Evolutionary conservation across 2,329 filamentous ascomycete species (phyloP).

Genomic region (Periconia macrospinosa): DNA sequence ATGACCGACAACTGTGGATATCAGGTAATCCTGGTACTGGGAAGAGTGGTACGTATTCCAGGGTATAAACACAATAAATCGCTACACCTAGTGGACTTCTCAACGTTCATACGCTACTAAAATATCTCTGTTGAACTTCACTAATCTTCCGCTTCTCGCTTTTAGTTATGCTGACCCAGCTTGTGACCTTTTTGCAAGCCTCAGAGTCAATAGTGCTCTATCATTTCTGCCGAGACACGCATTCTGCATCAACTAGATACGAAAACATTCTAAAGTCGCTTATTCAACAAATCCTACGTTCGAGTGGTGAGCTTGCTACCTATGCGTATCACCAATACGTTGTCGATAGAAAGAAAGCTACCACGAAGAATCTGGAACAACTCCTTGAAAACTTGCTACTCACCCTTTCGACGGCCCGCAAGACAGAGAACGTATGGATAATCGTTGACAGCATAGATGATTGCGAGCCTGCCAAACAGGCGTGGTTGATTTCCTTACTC

Average conservation of each 20-base stretch:
- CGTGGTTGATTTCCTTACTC: slow-evolving; percentile 19
- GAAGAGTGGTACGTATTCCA: slow-evolving; percentile 4
- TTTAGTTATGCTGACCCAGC: slow-evolving; percentile 4
- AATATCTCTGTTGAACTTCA: too few relatives aligned
- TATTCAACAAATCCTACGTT: slow-evolving; percentile 22
- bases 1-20: slow-evolving; percentile 16
- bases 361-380: slow-evolving; percentile 13
- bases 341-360: slow-evolving; percentile 14
- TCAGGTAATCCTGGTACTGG: slow-evolving; percentile 24
- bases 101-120: too few relatives aligned
- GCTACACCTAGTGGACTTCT: too few relatives aligned
- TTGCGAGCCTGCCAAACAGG: slow-evolving; percentile 17
- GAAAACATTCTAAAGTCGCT: slow-evolving; percentile 22
- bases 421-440: slow-evolving; percentile 16
- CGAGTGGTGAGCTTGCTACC: slow-evolving; percentile 18
- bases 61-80: too few relatives aligned
- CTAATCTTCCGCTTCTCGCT: too few relatives aligned
- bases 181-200: slow-evolving; percentile 7
- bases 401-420: slow-evolving; percentile 4
- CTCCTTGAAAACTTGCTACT: slow-evolving; percentile 18
- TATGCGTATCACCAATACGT: slow-evolving; percentile 28
- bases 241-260: slow-evolving; percentile 10
- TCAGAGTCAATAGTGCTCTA: slow-evolving; percentile 8
- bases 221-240: slow-evolving; percentile 23
- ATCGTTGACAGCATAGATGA: slow-evolving; percentile 35